Base-by-base conservation (phyloP, 78 protist genomes). In the Dictyostelium citrinum region DNA sequence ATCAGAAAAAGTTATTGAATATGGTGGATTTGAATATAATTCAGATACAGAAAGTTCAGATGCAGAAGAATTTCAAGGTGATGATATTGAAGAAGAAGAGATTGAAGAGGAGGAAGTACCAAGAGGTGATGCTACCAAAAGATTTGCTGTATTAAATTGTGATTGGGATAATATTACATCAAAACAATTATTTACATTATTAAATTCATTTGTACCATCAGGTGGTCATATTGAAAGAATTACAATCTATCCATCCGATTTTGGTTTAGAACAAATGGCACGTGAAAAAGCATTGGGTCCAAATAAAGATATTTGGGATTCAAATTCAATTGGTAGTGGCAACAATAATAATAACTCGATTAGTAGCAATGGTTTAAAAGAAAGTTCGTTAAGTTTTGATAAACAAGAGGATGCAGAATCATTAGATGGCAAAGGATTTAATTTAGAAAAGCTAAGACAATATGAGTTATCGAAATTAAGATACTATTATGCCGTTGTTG, bases 401-500 rank as follows among this genome's bases (percentile, higher is more conserved):
- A 43, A n/a, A n/a, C 16, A 7, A 16, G 81, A 71, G 7, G 90
- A 81, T 22, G 77, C 90, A 8, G 91, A 91, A 17, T 67, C 95
- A 31, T 70, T 83, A 2, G 96, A 91, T 81, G 90, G 88, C 22
- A 39, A 49, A 20, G 96, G 90, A 3, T 86, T 79, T 67, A 75
- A 85, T 70, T 35, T 49, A 14, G 71, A 46, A 41, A 93, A 78
- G 31, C 49, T 93, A 22, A 45, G 92, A 46, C 61, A 78, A 41
- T 97, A 97, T 61, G 95, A 97, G 61, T 35, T 93, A 35, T 58
- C 64, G 22, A 79, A 93, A 45, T 61, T 95, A 67, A 84, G 78
- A 31, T 97, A 95, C 75, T 97, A 95, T 78, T 97, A 93, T 90
- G 98, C 96, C 2, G 96, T 97, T 0, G 95, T 86, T 17, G 96